Evolutionary conservation across 2,329 filamentous ascomycete genomes (phyloP).

Genomic region (Claviceps monticola): DNA sequence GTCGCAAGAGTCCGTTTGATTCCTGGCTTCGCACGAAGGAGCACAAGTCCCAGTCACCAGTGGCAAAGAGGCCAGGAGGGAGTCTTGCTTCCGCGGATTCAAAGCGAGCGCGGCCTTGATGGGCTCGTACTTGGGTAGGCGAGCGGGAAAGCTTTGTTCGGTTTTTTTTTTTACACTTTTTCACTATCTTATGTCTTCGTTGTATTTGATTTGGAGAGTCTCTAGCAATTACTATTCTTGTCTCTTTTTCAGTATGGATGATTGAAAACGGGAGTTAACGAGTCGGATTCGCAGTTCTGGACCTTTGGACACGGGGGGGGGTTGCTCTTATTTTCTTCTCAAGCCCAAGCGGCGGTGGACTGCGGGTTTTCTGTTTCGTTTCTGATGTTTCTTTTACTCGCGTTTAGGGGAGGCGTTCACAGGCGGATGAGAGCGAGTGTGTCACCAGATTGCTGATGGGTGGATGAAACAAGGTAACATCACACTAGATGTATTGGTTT

Average conservation of each 20-base stretch:
- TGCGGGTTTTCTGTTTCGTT: neutral
- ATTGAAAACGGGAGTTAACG: constrained; percentile 2
- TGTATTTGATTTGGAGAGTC: neutral
- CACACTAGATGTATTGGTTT: constrained; percentile 4
- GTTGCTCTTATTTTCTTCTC: neutral
- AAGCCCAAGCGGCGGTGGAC: neutral
- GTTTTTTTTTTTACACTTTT: neutral
- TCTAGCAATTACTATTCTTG: neutral
- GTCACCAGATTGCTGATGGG: constrained; percentile 1
- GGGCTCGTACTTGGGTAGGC: neutral
- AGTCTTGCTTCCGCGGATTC: constrained; percentile 16
- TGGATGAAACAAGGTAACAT: constrained; percentile 1
- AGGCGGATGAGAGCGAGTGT: constrained; percentile 2
- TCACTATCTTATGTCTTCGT: neutral
- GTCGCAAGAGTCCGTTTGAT: constrained; percentile 46
- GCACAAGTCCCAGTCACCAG: constrained; percentile 29
- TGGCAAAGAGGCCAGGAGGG: constrained; percentile 27
- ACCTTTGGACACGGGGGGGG: neutral
- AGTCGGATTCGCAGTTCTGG: neutral
- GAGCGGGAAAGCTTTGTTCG: neutral
- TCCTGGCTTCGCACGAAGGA: constrained; percentile 54
- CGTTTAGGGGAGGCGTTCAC: constrained; percentile 1
- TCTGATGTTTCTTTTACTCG: neutral
- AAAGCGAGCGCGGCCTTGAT: constrained; percentile 24
- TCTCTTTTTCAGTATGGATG: neutral